Conservation (phyloP, 768 basidiomycete genomes). For the Rickenella mellea region DNA sequence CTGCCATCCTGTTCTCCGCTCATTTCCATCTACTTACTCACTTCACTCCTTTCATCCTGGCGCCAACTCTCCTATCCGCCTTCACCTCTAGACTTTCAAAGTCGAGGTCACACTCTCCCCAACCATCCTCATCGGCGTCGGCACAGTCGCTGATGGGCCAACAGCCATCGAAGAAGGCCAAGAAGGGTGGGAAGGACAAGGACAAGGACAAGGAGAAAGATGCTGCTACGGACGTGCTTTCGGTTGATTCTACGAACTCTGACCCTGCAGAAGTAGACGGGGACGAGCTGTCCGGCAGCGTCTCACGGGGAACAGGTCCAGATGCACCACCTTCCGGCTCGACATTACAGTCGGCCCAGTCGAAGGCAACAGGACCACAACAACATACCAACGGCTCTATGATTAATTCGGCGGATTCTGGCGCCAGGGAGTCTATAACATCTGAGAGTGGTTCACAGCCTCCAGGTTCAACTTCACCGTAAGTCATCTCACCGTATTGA, state of each 20-base stretch:
- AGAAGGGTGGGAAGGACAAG: constrained; percentile 62
- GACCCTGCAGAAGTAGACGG: constrained; percentile 28
- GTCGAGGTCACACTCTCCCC: constrained; percentile 65
- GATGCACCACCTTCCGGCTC: neutral
- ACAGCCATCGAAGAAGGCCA: constrained; percentile 74
- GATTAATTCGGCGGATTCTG: constrained; percentile 11
- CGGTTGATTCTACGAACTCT: constrained; percentile 19
- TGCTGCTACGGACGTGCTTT: constrained; percentile 22
- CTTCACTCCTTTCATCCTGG: constrained; percentile 45
- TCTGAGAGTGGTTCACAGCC: constrained; percentile 32
- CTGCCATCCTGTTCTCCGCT: constrained; percentile 7
- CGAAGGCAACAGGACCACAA: neutral
- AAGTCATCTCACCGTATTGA: neutral
- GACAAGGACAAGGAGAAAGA: constrained; percentile 35
- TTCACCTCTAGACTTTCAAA: constrained; percentile 63
- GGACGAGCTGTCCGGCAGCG: constrained; percentile 29
- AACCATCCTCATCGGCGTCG: constrained; percentile 38
- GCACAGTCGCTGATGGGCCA: constrained; percentile 61
- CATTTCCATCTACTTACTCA: constrained; percentile 8
- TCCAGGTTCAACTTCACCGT: constrained; percentile 16
- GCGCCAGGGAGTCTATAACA: constrained; percentile 21
- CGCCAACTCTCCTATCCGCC: constrained; percentile 71
- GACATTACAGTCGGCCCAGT: neutral
- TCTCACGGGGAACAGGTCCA: constrained; percentile 34
- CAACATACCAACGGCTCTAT: too few relatives aligned